These are phyloP conservation scores for Rhynchosporium secalis DNA, from an alignment of 2,329 filamentous ascomycete genomes.

Conservation along the genomic window DNA sequence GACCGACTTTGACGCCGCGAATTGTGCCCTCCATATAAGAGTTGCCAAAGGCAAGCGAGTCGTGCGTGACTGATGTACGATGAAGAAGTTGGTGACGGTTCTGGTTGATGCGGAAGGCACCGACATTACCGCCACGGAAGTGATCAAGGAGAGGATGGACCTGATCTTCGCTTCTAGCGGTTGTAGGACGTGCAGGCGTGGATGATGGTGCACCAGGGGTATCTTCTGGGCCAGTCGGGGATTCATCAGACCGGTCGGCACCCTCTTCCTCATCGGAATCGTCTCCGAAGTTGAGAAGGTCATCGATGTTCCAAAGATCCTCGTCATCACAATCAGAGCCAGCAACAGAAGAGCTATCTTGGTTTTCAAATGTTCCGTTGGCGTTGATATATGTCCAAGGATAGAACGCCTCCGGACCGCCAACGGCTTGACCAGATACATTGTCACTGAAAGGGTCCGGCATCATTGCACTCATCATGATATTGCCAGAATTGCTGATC, in stretches of 20 bases:
- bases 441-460: constrained; percentile 27
- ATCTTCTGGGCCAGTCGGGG: constrained; percentile 4
- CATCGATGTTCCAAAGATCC: constrained; percentile 64
- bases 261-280: constrained; percentile 62
- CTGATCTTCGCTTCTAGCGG: constrained; percentile 50
- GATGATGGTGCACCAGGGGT: constrained; percentile 44
- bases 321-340: constrained; percentile 59
- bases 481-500: constrained; percentile 66
- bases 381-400: constrained; percentile 58
- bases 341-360: constrained; percentile 52
- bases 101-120: constrained; percentile 71
- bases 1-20: constrained; percentile 63
- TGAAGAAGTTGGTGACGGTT: constrained; percentile 52
- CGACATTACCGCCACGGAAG: constrained; percentile 68
- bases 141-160: constrained; percentile 60
- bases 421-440: constrained; percentile 59
- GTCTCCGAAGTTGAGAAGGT: constrained; percentile 70
- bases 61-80: constrained; percentile 58
- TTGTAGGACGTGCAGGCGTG: constrained; percentile 53
- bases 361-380: constrained; percentile 53
- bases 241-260: constrained; percentile 27
- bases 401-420: constrained; percentile 75
- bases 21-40: constrained; percentile 61
- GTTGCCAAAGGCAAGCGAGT: constrained; percentile 62
- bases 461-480: constrained; percentile 70